Percentiles rank a stretch among this genome's conserved stretches.
Conservation (phyloP, 1,139 yeast species). For the Candida frijolesensis region DNA sequence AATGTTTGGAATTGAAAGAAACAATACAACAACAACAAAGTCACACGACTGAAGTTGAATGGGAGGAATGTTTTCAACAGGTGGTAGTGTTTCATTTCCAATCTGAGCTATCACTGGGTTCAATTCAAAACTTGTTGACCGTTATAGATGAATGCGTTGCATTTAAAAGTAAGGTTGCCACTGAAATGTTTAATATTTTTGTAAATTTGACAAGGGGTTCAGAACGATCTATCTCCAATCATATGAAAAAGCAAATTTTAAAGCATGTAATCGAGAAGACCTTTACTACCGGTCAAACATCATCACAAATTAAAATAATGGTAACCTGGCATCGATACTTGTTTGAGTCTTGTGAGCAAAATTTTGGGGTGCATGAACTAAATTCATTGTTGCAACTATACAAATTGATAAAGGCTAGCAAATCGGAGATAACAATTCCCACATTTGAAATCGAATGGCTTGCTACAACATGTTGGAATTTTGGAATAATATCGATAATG, state of each 20-base stretch:
- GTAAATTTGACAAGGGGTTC: slow-evolving; percentile 6
- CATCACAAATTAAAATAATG: slow-evolving; percentile 5
- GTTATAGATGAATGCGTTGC: slow-evolving; percentile 7
- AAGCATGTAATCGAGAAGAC: slow-evolving; percentile 7
- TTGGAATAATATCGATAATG: slow-evolving; percentile 18
- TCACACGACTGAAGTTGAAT: slow-evolving; percentile 6
- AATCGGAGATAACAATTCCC: slow-evolving; percentile 10
- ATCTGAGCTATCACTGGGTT: slow-evolving; percentile 16
- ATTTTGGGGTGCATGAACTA: slow-evolving; percentile 4
- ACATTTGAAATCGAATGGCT: slow-evolving; percentile 24
- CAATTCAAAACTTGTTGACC: slow-evolving; percentile 9
- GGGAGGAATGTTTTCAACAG: slow-evolving; percentile 7
- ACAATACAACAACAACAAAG: not conserved
- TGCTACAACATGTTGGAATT: slow-evolving; percentile 23
- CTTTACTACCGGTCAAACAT: not conserved
- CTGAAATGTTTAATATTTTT: slow-evolving; percentile 10
- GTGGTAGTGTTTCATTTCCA: slow-evolving; percentile 9
- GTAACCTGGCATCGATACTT: slow-evolving; percentile 10
- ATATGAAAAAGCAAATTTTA: slow-evolving; percentile 6
- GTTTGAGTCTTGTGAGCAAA: slow-evolving; percentile 6
- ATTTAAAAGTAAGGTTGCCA: slow-evolving; percentile 5
- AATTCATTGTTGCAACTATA: slow-evolving; percentile 8
- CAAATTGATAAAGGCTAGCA: slow-evolving; percentile 7
- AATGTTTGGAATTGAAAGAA: slow-evolving; percentile 10
- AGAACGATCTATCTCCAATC: slow-evolving; percentile 1